These are phyloP conservation scores for Annona squamosa DNA, from an alignment of 164 flowering plant species.

Conservation along the genomic window DNA sequence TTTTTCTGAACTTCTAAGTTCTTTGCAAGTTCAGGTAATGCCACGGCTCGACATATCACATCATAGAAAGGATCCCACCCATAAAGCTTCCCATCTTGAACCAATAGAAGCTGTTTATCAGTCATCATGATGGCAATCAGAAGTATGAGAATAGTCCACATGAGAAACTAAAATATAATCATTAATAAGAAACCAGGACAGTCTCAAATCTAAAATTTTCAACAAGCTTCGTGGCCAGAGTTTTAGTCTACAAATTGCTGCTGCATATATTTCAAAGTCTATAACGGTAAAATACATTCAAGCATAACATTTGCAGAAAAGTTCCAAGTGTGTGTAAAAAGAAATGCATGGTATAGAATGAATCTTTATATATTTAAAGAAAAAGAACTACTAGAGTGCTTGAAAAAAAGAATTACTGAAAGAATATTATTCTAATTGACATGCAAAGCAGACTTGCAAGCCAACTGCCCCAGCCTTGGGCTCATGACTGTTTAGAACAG, in stretches of 20 bases:
- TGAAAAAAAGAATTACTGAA: not conserved
- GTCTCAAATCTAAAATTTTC: too few species aligned
- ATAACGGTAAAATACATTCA: too few species aligned
- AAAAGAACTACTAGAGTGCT: not conserved
- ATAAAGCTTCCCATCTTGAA: constrained; percentile 94
- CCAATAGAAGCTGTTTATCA: constrained; percentile 59
- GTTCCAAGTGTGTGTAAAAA: too few species aligned
- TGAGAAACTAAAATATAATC: not conserved
- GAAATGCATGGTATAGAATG: not conserved
- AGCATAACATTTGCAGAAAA: too few species aligned
- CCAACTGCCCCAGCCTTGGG: too few species aligned
- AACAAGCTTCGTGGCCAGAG: not conserved
- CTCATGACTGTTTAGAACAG: too few species aligned
- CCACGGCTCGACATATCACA: constrained; percentile 68
- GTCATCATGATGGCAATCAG: constrained; percentile 11
- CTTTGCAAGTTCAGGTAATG: constrained; percentile 50
- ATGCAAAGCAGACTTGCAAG: not conserved
- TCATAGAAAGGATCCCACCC: constrained; percentile 69
- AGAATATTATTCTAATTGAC: not conserved
- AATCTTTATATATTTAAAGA: not conserved
- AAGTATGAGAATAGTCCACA: constrained; percentile 8
- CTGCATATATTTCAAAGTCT: not conserved
- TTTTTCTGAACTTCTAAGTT: constrained; percentile 53
- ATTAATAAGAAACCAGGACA: not conserved
- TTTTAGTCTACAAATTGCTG: not conserved